Conservation (phyloP, 495 filamentous ascomycete genomes). For the Penicillium argentinense region DNA sequence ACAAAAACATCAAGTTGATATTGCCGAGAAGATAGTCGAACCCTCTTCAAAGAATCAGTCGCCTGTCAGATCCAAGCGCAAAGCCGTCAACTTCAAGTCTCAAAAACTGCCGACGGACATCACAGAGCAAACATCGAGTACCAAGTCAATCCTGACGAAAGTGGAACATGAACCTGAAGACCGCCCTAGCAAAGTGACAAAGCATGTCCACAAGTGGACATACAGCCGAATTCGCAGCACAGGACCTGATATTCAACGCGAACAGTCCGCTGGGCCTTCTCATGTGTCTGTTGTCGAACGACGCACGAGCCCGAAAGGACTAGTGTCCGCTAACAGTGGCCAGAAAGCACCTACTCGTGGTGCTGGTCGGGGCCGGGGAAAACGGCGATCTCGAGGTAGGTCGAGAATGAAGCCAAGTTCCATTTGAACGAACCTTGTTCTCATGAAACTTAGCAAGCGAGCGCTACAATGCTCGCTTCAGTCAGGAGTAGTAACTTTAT, state of each 20-base stretch:
- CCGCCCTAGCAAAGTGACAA: constrained; percentile 11
- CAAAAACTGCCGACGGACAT: too few species aligned
- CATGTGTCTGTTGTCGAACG: constrained; percentile 1
- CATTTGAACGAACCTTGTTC: background rate
- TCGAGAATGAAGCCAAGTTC: background rate
- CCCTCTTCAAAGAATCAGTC: background rate
- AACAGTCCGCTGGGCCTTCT: background rate
- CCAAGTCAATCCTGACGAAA: background rate
- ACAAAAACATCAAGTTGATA: background rate
- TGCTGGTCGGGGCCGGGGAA: constrained; percentile 15
- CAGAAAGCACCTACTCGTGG: background rate
- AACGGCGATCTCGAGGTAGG: constrained; percentile 31
- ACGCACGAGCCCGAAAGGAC: constrained; percentile 17
- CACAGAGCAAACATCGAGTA: background rate
- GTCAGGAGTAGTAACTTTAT: constrained; percentile 13
- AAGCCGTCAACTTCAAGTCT: constrained; percentile 32
- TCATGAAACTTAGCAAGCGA: constrained; percentile 20
- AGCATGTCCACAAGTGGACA: constrained; percentile 24
- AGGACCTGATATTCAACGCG: constrained; percentile 6
- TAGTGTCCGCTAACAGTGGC: constrained; percentile 22
- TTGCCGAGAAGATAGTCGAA: background rate
- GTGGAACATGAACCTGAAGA: constrained; percentile 5
- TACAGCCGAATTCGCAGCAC: constrained; percentile 25
- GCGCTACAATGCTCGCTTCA: constrained; percentile 38
- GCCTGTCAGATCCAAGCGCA: constrained; percentile 12